phyloP scores from a whole-genome alignment of 2,329 filamentous ascomycete species.

The Neonectria sp. region DNA sequence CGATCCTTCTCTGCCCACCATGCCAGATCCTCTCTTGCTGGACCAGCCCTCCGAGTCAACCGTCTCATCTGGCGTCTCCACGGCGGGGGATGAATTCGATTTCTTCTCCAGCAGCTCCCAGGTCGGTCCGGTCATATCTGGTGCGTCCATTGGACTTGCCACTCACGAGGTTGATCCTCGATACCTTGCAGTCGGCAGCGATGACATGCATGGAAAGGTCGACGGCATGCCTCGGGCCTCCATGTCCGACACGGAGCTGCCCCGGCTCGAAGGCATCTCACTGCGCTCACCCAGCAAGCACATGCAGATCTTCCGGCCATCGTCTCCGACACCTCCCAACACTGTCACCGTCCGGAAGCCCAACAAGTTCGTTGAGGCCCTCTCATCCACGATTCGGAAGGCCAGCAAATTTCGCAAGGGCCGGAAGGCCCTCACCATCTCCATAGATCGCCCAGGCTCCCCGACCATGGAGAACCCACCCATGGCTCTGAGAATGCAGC shows the following conservation, averaged over 20 bases:
- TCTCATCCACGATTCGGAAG: conserved; percentile 59
- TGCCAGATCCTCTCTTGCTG: conserved; percentile 49
- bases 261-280: conserved; percentile 64
- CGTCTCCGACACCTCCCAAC: conserved; percentile 52
- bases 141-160: conserved; percentile 29
- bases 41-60: conserved; percentile 51
- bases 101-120: conserved; percentile 55
- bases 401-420: conserved; percentile 54
- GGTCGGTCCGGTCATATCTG: conserved; percentile 42
- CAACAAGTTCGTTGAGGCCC: conserved; percentile 59
- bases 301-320: conserved; percentile 49
- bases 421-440: conserved; percentile 42
- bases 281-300: conserved; percentile 55
- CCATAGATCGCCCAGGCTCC: conserved; percentile 48
- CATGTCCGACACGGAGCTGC: conserved; percentile 65
- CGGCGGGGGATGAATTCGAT: conserved; percentile 54
- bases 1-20: conserved; percentile 42
- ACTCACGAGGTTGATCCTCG: conserved; percentile 51
- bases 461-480: conserved; percentile 53
- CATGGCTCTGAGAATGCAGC: conserved; percentile 52
- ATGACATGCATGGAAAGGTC: conserved; percentile 37
- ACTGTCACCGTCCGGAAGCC: conserved; percentile 49
- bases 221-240: conserved; percentile 52
- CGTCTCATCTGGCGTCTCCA: conserved; percentile 54
- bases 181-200: conserved; percentile 44